Evolutionary conservation across 2,329 filamentous ascomycete species (phyloP).

Genomic region (Pleurostoma richardsiae): DNA sequence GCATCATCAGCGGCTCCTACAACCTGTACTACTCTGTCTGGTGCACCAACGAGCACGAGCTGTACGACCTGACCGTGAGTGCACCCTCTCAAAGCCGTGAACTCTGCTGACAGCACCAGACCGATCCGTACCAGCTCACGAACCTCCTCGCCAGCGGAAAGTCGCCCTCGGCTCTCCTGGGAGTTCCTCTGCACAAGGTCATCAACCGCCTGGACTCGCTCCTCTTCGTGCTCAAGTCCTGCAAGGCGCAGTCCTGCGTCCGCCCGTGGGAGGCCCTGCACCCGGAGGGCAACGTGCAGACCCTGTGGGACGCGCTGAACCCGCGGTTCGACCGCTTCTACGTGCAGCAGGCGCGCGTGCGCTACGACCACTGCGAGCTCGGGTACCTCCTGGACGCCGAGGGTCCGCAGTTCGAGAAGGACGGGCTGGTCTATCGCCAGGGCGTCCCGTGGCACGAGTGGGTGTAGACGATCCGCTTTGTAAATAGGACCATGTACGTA

Average conservation of each 20-base stretch:
- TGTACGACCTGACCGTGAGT: constrained; percentile 55
- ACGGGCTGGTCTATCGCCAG: constrained; percentile 18
- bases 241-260: constrained; percentile 46
- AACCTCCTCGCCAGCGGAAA: constrained; percentile 29
- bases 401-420: constrained; percentile 38
- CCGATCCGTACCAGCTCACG: constrained; percentile 45
- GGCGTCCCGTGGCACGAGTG: constrained; percentile 20
- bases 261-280: constrained; percentile 54
- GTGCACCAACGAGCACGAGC: constrained; percentile 63
- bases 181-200: constrained; percentile 30
- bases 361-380: constrained; percentile 46
- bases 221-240: constrained; percentile 56
- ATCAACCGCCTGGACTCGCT: constrained; percentile 51
- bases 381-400: constrained; percentile 54
- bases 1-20: constrained; percentile 49
- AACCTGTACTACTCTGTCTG: constrained; percentile 63
- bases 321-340: constrained; percentile 49
- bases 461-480: constrained; percentile 10
- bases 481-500: too few species aligned
- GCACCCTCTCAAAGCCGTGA: too few species aligned
- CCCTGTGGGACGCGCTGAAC: constrained; percentile 44
- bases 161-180: constrained; percentile 18
- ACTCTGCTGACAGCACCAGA: constrained; percentile 21
- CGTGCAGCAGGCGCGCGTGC: constrained; percentile 39
- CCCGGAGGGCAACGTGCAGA: constrained; percentile 44